Evolutionary conservation across 2,329 filamentous ascomycete genomes (phyloP), one percentile per base, ranked within the genome.

Genomic region (Aspergillus unguis): DNA sequence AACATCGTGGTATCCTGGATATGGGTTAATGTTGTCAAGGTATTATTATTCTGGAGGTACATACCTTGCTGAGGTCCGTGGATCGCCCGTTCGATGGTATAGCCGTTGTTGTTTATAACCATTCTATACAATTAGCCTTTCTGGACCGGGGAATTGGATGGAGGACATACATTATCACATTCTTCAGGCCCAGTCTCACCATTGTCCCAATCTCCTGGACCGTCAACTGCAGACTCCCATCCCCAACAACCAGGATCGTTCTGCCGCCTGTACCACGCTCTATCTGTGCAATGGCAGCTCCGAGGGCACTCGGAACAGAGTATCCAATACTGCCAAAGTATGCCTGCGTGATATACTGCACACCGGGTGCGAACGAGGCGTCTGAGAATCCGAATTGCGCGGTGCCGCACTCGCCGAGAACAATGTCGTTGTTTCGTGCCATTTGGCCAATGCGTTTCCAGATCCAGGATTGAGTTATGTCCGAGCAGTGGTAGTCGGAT

Each of bases 391-490:
- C 90, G 68, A 92, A 91, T 71, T 89, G 90, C 50, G 88, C 78
- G 0, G 90, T 95, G 38, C 90, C 90, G 1, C 89, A 92, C 69
- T 94, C 90, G 2, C 88, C 90, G 43, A 94, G 80, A 50, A 95
- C 76, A 53, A 92, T 83, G 63, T 95, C 90, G 46, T 84, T 77
- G 48, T 84, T 75, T 45, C 79, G 75, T 3, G 94, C 74, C 76
- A 86, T 92, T 54, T 83, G 76, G 36, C 86, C 84, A 8, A 92
- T 74, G 37, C 82, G 80, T 1, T 85, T 85, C 88, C 89, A 95
- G 67, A 94, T 80, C 37, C 68, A 71, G 29, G 74, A 72, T 45
- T 82, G 80, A 1, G 70, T 72, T 25, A 82, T 73, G 5, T 27
- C 4, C 9, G 27, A 53, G 41, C 61, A 50, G 43, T 58, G 31